Evolutionary conservation across 495 filamentous ascomycete genomes (phyloP), one percentile per base, ranked within the genome.

Genomic region (Bombardia bombarda): DNA sequence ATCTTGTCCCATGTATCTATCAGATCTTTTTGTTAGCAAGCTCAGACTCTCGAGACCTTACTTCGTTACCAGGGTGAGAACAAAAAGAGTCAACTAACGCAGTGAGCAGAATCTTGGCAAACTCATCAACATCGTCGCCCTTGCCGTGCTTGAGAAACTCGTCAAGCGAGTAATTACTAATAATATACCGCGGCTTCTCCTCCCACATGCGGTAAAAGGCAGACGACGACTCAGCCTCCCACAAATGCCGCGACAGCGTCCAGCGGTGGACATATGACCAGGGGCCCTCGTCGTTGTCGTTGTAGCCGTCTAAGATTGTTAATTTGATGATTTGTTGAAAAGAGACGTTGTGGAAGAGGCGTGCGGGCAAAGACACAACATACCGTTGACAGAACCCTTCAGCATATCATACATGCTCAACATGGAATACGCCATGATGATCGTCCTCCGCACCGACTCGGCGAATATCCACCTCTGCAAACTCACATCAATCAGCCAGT

Each of bases 381-480:
- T 18, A 40, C 37, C 37, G 16, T 10, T 30, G 8, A 8, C 2
- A 6, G 8, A 6, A 8, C 40, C 40, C 23, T 49, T 48, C 40
- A 56, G 46, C 8, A 58, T 22, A 24, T 46, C 41, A 24, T 50
- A 62, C 3, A 62, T 20, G 13, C 14, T 32, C 4, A 60, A 34
- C 45, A 56, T 43, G 13, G 42, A 46, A 42, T 60, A 56, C 5
- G 54, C 25, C 31, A 62, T 52, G 19, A 60, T 1, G 19, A 62
- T 51, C 13, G 59, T 62, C 37, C 59, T 43, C 1, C 53, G 53
- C 17, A 58, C 45, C 22, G 47, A 60, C 41, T 62, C 59, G 38
- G 54, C 47, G 24, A 62, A 62, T 25, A 62, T 52, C 59, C 59
- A 62, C 32, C 50, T 47, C 57, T 62, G 30, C 4, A 28, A n/a